Conservation (phyloP, 108 stramenopile species). For the Skeletonema marinoi region DNA sequence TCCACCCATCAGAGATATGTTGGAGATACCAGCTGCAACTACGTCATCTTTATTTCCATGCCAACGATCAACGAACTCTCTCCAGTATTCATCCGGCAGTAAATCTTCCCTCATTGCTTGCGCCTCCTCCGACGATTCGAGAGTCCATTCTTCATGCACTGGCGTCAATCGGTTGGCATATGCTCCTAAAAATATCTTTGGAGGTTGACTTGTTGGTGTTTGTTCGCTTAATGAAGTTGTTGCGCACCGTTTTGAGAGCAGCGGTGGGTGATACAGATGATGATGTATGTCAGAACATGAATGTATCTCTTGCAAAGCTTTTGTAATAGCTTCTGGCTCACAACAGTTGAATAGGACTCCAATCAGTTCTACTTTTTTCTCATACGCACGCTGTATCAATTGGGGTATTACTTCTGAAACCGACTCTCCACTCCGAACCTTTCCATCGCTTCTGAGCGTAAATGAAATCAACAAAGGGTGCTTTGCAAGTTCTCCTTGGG, state of each 20-base stretch:
- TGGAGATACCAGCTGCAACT: conserved; percentile 23
- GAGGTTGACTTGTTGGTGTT: neutral
- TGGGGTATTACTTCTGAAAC: conserved; percentile 42
- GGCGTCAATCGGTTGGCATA: conserved; percentile 85
- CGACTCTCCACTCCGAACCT: conserved; percentile 64
- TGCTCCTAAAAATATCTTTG: conserved; percentile 65
- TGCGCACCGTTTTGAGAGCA: neutral
- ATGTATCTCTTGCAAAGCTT: conserved; percentile 55
- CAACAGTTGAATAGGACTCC: conserved; percentile 84
- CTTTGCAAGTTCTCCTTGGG: conserved; percentile 3
- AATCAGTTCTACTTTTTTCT: conserved; percentile 40
- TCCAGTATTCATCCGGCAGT: conserved; percentile 61
- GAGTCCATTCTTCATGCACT: conserved; percentile 70
- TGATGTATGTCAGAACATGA: conserved; percentile 27
- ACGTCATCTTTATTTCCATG: neutral
- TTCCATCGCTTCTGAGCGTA: conserved; percentile 62
- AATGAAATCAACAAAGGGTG: conserved; percentile 71
- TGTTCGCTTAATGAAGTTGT: neutral
- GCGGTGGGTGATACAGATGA: conserved; percentile 20
- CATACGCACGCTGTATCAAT: conserved; percentile 29
- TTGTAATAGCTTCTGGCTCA: conserved; percentile 80
- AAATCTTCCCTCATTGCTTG: conserved; percentile 83
- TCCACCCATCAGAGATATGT: conserved; percentile 73
- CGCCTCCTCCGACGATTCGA: conserved; percentile 68
- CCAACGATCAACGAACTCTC: conserved; percentile 73